These are phyloP conservation scores for Aspergillus vadensis DNA, from an alignment of 2,329 filamentous ascomycete species.

Conservation along the genomic window DNA sequence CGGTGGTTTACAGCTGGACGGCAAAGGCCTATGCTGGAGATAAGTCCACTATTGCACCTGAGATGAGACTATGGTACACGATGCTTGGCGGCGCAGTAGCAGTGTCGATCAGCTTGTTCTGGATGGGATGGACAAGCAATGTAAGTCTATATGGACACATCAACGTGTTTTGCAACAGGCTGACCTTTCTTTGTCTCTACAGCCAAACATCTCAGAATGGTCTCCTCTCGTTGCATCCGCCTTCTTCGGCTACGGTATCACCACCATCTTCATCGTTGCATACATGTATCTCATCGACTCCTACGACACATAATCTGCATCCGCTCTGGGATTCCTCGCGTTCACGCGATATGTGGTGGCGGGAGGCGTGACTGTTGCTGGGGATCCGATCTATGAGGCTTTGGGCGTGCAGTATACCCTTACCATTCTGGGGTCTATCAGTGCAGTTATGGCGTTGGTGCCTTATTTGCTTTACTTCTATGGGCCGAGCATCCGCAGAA, in stretches of 20 bases:
- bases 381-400: slow-evolving; percentile 44
- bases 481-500: slow-evolving; percentile 23
- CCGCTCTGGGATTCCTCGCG: slow-evolving; percentile 49
- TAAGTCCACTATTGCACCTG: slow-evolving; percentile 41
- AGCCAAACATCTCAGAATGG: slow-evolving; percentile 49
- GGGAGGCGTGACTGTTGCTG: slow-evolving; percentile 42
- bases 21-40: background rate
- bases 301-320: slow-evolving; percentile 57
- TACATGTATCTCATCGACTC: slow-evolving; percentile 63
- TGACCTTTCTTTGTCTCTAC: no score
- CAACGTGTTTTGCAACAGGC: no score
- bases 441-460: slow-evolving; percentile 44
- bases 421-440: slow-evolving; percentile 45
- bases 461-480: slow-evolving; percentile 41
- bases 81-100: slow-evolving; percentile 53
- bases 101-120: slow-evolving; percentile 58
- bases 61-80: slow-evolving; percentile 58
- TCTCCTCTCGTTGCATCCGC: slow-evolving; percentile 53
- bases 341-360: slow-evolving; percentile 45
- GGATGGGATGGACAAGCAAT: slow-evolving; percentile 59
- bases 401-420: slow-evolving; percentile 48
- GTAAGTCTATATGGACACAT: slow-evolving; percentile 11
- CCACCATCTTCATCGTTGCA: slow-evolving; percentile 53
- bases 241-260: slow-evolving; percentile 55
- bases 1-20: slow-evolving; percentile 50